Base-by-base conservation (phyloP, 371 early-diverging fungal species). In the Mortierella sp. region DNA sequence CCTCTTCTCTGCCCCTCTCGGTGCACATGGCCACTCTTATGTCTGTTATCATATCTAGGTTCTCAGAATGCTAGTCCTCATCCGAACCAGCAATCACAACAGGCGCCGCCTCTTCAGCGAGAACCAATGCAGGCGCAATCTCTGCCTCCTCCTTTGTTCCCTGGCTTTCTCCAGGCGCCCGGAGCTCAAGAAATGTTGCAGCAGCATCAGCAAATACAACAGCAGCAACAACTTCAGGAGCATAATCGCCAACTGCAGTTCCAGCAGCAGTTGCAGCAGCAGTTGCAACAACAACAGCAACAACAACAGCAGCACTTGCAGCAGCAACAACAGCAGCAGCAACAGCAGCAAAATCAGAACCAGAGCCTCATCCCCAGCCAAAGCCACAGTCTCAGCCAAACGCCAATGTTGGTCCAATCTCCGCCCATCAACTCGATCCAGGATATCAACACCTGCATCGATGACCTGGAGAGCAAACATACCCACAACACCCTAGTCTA, bases 401-500 rank as follows among this genome's bases (percentile, higher is more conserved):
- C 82, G 4, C 86, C 82, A 27, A 60, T 81, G 72, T 70, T 85
- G 18, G 82, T 81, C 35, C 82, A 81, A 75, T 85, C 86, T 10
- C 86, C 86, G 55, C 80, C 73, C 1, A 76, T 79, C 41, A 85
- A 75, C 55, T 81, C 85, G 44, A 85, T 85, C 29, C 82, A 82
- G 35, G 86, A 85, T 51, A 85, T 85, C 74, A 82, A 85, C 63
- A 79, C 80, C 35, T 85, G 86, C 48, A 85, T 85, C 73, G 82
- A 85, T 49, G 86, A 85, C 71, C 80, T 85, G 43, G 86, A 85
- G 70, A 85, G 86, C 80, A 85, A 85, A 58, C 86, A 85, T 79
- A 85, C 86, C 82, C 86, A 85, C 79, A 85, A 85, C 72, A 85
- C 86, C 29, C 75, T 85, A n/a, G 86, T 85, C 71, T 85, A 85